phyloP scores from a whole-genome alignment of 306 rosid species.

The Vigna trinervia region DNA sequence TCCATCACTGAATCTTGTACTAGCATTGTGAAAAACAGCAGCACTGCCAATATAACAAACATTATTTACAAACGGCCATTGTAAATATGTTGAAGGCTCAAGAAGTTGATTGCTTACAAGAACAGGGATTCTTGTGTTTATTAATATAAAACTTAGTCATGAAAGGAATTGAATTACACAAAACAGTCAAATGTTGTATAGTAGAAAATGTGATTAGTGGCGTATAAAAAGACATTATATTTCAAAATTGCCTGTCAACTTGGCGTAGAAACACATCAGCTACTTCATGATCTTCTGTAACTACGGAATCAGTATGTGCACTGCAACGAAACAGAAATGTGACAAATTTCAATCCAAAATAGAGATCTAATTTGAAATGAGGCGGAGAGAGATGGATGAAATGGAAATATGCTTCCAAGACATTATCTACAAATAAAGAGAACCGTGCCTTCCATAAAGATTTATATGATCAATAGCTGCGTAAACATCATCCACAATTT shows the following conservation, averaged over 20 bases:
- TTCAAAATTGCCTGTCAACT: constrained; percentile 79
- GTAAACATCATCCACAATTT: constrained; percentile 80
- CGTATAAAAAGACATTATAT: no score
- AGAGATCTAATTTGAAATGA: not conserved
- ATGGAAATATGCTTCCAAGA: constrained; percentile 31
- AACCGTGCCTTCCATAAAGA: constrained; percentile 83
- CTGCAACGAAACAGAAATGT: constrained; percentile 57
- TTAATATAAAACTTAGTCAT: constrained; percentile 1
- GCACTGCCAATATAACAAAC: constrained; percentile 69
- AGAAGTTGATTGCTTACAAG: constrained; percentile 31
- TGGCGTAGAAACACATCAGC: constrained; percentile 72
- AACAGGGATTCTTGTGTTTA: constrained; percentile 24
- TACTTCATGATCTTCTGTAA: constrained; percentile 78
- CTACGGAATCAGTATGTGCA: constrained; percentile 90
- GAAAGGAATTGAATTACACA: constrained; percentile 4
- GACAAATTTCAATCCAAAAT: constrained; percentile 7
- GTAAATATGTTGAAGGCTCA: not conserved
- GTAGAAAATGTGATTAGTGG: constrained; percentile 19
- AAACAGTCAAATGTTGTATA: constrained; percentile 13
- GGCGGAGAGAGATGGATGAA: constrained; percentile 26
- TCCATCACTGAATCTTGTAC: constrained; percentile 95
- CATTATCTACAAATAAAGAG: constrained; percentile 41
- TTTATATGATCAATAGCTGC: constrained; percentile 89
- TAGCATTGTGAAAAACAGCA: constrained; percentile 97
- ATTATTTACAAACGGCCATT: constrained; percentile 9